A percentile compares a stretch with the other conserved stretches of the same genome.
Evolutionary conservation across 768 basidiomycete genomes (phyloP).

Genomic region (Lactarius trivialis): DNA sequence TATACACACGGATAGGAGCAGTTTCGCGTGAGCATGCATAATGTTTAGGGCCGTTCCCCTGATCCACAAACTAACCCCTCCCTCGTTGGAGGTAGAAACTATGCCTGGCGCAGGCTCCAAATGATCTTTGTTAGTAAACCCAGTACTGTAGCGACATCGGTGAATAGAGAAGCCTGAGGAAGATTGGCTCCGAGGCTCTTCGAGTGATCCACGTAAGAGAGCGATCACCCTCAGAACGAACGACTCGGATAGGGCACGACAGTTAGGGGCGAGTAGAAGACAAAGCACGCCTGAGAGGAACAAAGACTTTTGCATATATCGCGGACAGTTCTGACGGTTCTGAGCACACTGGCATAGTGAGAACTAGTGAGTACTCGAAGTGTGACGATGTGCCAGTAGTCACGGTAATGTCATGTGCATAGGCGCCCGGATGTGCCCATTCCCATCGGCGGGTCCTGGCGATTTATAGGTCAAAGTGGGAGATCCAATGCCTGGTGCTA

Average conservation of each 20-base stretch:
- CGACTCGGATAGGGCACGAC: constrained; percentile 1
- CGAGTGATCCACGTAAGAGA: constrained; percentile 6
- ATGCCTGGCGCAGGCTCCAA: not conserved
- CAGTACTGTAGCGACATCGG: not conserved
- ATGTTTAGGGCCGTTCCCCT: not conserved
- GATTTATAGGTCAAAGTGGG: not conserved
- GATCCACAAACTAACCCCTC: not conserved
- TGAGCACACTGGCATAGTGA: too few species aligned
- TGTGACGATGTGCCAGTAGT: constrained; percentile 1
- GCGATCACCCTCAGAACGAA: not conserved
- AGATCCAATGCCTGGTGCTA: constrained; percentile 2
- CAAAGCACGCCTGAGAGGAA: not conserved
- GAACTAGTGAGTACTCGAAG: not conserved
- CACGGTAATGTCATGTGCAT: not conserved
- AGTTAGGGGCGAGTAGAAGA: constrained; percentile 12
- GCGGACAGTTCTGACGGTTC: not conserved
- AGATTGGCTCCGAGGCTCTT: too few species aligned
- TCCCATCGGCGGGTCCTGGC: not conserved
- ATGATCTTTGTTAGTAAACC: not conserved
- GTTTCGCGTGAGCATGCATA: not conserved
- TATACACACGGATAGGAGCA: not conserved
- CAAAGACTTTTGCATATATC: not conserved
- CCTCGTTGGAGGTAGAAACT: not conserved
- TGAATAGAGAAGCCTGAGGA: constrained; percentile 10
- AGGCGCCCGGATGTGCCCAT: constrained; percentile 3